A percentile compares a stretch with the other conserved stretches of the same genome.
Conservation (phyloP, 345 rosid genomes). For the Gossypium stocksii region DNA sequence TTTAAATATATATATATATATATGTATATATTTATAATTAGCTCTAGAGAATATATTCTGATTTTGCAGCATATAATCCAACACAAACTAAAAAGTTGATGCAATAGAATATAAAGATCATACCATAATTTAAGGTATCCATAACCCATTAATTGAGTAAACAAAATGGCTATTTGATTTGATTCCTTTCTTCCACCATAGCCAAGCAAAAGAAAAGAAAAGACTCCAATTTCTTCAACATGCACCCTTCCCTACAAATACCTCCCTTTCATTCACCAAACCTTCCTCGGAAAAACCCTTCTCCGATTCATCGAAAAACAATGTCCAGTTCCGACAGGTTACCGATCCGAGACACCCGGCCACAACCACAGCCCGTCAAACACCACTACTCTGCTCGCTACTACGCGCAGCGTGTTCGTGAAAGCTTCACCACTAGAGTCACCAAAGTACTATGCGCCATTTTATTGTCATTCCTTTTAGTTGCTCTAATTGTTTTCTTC, state of each 20-base stretch:
- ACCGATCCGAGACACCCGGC: slow-evolving; percentile 20
- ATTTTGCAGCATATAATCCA: neutral
- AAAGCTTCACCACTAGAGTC: slow-evolving; percentile 58
- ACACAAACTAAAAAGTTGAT: neutral
- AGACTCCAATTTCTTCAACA: slow-evolving; percentile 16
- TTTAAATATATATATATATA: too few species aligned
- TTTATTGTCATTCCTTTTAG: slow-evolving; percentile 47
- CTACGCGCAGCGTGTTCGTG: slow-evolving; percentile 54
- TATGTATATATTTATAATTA: too few species aligned
- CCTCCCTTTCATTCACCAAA: slow-evolving; percentile 6
- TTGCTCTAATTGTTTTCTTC: slow-evolving; percentile 46
- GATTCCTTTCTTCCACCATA: slow-evolving; percentile 47
- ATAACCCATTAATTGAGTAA: neutral
- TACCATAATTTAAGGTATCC: neutral
- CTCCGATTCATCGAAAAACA: neutral
- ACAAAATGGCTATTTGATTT: neutral
- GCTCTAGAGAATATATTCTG: neutral
- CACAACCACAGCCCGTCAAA: slow-evolving; percentile 16
- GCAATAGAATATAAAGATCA: neutral
- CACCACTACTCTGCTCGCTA: slow-evolving; percentile 38
- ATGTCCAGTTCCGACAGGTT: slow-evolving; percentile 27
- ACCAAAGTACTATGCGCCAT: slow-evolving; percentile 53
- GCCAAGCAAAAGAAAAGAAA: neutral
- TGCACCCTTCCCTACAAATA: neutral
- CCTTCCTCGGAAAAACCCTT: neutral